phyloP scores from a whole-genome alignment of 345 rosid genomes.

The Reutealis trisperma region DNA sequence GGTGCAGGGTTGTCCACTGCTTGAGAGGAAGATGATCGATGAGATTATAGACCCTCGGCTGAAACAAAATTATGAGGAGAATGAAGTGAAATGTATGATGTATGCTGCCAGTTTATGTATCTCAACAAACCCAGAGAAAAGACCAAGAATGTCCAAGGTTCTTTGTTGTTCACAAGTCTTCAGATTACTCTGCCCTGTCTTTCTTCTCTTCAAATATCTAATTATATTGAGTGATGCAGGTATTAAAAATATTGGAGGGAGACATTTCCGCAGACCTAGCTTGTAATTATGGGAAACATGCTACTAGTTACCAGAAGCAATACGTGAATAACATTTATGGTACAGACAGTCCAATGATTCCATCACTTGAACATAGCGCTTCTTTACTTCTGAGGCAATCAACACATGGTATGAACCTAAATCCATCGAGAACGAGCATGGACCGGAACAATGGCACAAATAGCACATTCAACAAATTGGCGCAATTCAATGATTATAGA shows the following conservation, averaged over 20 bases:
- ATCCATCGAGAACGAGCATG: constrained; percentile 5
- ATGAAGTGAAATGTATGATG: constrained; percentile 41
- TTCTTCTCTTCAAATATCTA: neutral
- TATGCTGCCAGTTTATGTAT: constrained; percentile 42
- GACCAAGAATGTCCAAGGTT: constrained; percentile 49
- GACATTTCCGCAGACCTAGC: constrained; percentile 20
- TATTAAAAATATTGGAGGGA: constrained; percentile 41
- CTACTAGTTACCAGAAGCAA: constrained; percentile 5
- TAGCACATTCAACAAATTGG: neutral
- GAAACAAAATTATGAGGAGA: constrained; percentile 20
- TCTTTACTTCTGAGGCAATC: neutral
- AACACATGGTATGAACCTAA: neutral
- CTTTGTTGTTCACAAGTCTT: neutral
- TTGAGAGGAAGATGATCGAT: constrained; percentile 22
- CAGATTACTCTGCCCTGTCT: neutral
- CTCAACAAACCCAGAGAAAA: constrained; percentile 32
- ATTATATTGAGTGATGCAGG: constrained; percentile 22
- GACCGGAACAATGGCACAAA: neutral
- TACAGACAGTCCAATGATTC: neutral
- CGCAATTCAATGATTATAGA: neutral
- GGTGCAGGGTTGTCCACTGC: constrained; percentile 39
- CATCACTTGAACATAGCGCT: neutral
- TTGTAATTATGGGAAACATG: neutral
- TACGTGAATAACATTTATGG: constrained; percentile 12
- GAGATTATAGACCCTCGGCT: constrained; percentile 39